Evolutionary conservation across 768 basidiomycete species (phyloP), one percentile per base, ranked within the genome.

Genomic region (Lentinula sp.): DNA sequence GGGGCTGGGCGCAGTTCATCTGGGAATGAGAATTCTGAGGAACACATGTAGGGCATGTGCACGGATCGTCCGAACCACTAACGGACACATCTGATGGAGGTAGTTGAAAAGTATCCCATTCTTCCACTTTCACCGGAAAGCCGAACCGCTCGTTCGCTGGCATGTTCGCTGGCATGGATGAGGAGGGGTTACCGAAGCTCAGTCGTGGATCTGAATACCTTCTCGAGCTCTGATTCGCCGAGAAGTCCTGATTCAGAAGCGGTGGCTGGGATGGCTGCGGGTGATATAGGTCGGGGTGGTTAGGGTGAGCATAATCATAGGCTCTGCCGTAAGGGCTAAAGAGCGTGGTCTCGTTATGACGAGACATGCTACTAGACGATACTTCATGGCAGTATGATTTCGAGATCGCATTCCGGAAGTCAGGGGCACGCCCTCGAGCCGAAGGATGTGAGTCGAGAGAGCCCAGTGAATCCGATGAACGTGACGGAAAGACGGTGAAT

Each of bases 261-360:
- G 18, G 10, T 46, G 42, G 13, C 28, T 60, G 37, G 39, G 31
- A 34, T 21, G 28, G 48, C 39, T 63, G 67, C 46, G 63, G 66
- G n/a, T 39, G 53, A 56, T 42, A 40, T 10, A 28, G 55, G 9
- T 56, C 40, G 66, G 68, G 67, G 62, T 69, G 61, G 34, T 63
- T 23, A 64, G 67, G 71, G 54, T 73, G 74, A 55, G 71, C 63
- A 5, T 76, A 71, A 56, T 84, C 87, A 64, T 88, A 84, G 10
- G 86, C 86, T 28, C 87, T 80, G n/a, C 82, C 81, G 61, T 91
- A 91, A 0, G 89, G 89, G 56, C 84, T 86, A 68, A 77, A 89
- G 40, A 48, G 46, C 46, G 34, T 21, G 53, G 43, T 28, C 10
- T 56, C 37, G 39, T 55, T 35, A 21, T 62, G 50, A 18, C 50